Base-by-base conservation (phyloP, 257 asterid genomes). In the Galeopsis tetrahit region DNA sequence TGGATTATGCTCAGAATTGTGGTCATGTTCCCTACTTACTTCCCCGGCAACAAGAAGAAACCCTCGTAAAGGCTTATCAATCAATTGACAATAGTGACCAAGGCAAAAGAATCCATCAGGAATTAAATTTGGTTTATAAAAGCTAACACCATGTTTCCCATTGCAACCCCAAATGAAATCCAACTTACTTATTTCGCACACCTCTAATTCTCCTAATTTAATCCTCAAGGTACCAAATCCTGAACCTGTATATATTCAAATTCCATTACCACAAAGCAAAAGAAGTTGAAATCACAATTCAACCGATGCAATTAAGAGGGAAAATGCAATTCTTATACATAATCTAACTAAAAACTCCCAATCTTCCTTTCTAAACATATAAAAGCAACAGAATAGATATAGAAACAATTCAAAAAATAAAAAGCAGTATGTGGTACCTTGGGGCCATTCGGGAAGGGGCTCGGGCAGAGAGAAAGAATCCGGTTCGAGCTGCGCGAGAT, bases 381-480 rank as follows among this genome's bases (percentile, higher is more conserved):
- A 39, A 70, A 13, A 74, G 32, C 39, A 65, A 46, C 28, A 21
- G 28, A 21, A 21, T 21, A 21, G 28, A 21, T 21, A 21, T 21
- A n/a, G n/a, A n/a, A 21, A 21, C 28, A 21, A 21, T 21, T 21
- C 28, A 21, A 21, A 21, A 21, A 21, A 21, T 21, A 58, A 77
- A 69, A 49, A 42, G 31, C 32, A 70, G 1, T 34, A 32, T 40
- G 4, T 36, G 52, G 39, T 72, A 86, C 97, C 96, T 79, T 76
- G 82, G 53, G 96, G 95, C 97, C 98, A 94, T 73, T 76, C 83
- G 1, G 98, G 97, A 69, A 94, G 77, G 43, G 97, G 89, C 21
- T 85, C 88, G 71, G 98, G 97, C 7, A 91, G 89, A 21, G 82
- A 74, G 85, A 81, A 88, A 8, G 69, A 49, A 14, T 86, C 87